Base-by-base conservation (phyloP, 176 grass and related monocot genomes). In the Poa pratensis region DNA sequence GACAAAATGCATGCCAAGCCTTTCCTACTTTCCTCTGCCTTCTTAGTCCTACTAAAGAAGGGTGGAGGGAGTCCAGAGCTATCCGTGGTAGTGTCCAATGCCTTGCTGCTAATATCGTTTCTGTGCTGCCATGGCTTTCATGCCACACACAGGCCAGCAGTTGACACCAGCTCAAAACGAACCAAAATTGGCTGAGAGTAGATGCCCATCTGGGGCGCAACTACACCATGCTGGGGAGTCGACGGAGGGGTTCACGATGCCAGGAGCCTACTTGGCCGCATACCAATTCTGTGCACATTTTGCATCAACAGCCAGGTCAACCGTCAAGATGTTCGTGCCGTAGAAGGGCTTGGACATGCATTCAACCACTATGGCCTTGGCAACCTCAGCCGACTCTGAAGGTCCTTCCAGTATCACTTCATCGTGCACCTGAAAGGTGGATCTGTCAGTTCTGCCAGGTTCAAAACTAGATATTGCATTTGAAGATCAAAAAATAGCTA, bases 341-440 rank as follows among this genome's bases (percentile, higher is more conserved):
- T 88, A 79, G 74, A 99, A 99, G 58, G 96, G 96, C 75, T 94
- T 99, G 7, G 91, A 92, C 96, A 99, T 99, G 86, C 96, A 96
- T 46, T 96, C 93, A 5, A 96, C 90, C 40, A 99, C 90, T 75
- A 94, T 96, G 24, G 96, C 69, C 86, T 91, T 95, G 20, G 96
- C 93, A 24, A 95, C 77, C n/a, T 92, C 96, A 28, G 96, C 96
- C 42, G 96, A 99, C 53, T 96, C 93, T 6, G 78, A 78, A 24
- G 93, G 96, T 43, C 96, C 96, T 99, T 99, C 96, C 69, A 96
- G 82, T 94, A 99, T 94, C 45, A 99, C 91, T 87, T 99, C 96
- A 91, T 99, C 96, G 54, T 99, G 96, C 57, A 99, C 96, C 96
- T 99, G 81, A 76, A 83, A 90, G 52, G 74, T 80, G 51, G 37